Percentiles rank a stretch among this genome's conserved stretches.
Evolutionary conservation across 371 early-diverging fungal genomes (phyloP).

Genomic region (Saksenaea oblongispora): DNA sequence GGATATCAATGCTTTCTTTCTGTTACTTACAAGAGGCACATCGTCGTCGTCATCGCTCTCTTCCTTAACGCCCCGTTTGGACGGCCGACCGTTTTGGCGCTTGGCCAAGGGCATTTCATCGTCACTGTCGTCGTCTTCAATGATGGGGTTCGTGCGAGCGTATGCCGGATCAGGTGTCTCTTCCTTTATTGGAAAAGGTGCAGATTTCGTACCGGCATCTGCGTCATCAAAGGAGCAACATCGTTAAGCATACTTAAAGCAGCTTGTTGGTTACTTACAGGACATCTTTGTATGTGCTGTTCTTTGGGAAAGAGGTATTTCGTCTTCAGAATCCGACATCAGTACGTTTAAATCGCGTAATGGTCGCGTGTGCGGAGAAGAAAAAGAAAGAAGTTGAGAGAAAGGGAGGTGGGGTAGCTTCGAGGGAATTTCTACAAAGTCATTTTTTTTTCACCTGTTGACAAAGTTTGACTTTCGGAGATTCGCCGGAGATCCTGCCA

Average conservation of each 20-base stretch:
- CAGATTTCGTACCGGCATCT: not conserved
- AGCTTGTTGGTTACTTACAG: not conserved
- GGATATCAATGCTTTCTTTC: not conserved
- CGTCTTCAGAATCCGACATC: constrained; percentile 30
- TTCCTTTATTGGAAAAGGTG: constrained; percentile 10
- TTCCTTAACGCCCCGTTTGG: not conserved
- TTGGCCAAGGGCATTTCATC: not conserved
- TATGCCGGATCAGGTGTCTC: constrained; percentile 16
- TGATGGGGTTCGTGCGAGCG: constrained; percentile 2
- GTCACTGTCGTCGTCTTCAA: constrained; percentile 16
- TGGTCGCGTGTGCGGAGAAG: constrained; percentile 1
- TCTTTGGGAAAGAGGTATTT: constrained; percentile 18
- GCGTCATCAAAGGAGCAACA: not conserved
- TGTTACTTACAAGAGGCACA: constrained; percentile 17
- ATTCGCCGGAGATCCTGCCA: too few species aligned
- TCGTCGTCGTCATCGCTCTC: constrained; percentile 7
- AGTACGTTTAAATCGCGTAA: not conserved
- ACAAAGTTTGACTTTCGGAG: not conserved
- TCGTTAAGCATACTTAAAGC: not conserved
- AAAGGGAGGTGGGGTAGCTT: not conserved
- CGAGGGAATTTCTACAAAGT: not conserved
- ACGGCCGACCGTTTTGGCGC: not conserved
- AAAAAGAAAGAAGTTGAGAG: constrained; percentile 8
- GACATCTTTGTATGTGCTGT: not conserved
- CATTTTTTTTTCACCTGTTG: not conserved